phyloP scores from a whole-genome alignment of 306 rosid species.

The Glycine latifolia region DNA sequence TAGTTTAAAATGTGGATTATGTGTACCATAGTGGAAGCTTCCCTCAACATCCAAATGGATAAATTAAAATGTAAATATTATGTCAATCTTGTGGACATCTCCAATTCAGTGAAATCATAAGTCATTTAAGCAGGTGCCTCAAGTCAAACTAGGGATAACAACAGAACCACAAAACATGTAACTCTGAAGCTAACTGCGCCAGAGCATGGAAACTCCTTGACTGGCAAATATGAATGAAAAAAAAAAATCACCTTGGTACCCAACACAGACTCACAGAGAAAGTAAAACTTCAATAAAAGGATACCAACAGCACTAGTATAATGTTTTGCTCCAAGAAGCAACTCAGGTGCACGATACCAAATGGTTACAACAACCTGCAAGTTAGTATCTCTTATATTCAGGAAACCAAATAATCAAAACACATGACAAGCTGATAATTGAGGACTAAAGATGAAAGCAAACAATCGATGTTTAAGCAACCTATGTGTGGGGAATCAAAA shows the following conservation, averaged over 20 bases:
- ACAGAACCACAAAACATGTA: background rate
- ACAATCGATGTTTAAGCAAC: background rate
- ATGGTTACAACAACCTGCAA: conserved; percentile 90
- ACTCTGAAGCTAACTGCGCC: too few species aligned
- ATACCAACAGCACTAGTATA: conserved; percentile 95
- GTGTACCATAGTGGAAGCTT: background rate
- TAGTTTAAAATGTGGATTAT: background rate
- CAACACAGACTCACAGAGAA: conserved; percentile 26
- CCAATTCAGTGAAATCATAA: conserved; percentile 14
- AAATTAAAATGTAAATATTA: background rate
- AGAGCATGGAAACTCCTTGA: background rate
- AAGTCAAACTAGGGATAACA: conserved; percentile 7
- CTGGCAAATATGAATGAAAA: background rate
- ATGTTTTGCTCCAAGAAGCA: conserved; percentile 92
- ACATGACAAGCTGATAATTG: too few species aligned
- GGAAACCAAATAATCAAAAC: conserved; percentile 23
- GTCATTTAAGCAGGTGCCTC: background rate
- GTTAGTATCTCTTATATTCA: conserved; percentile 21
- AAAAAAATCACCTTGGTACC: background rate
- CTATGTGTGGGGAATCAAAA: background rate
- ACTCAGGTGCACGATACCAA: conserved; percentile 94
- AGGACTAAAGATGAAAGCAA: background rate
- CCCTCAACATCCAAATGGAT: background rate
- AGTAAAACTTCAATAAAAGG: conserved; percentile 25
- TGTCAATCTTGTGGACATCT: conserved; percentile 29